phyloP scores from a whole-genome alignment of 495 filamentous ascomycete genomes.

The Aspergillus panamensis region DNA sequence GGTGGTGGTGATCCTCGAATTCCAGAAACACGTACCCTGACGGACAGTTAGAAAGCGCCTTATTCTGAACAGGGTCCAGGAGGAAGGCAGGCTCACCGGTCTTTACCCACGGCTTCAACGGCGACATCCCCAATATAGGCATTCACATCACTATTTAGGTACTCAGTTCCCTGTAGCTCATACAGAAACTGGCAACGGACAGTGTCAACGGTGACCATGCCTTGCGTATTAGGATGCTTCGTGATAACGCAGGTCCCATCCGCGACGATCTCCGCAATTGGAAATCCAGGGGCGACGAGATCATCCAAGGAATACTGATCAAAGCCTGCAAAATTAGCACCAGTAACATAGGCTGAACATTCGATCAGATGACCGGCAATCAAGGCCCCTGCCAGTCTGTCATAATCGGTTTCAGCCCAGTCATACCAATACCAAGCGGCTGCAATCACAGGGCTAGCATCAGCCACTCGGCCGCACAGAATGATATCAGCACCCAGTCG shows the following conservation, averaged over 20 bases:
- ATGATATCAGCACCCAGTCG: conserved; percentile 50
- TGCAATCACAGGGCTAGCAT: conserved; percentile 48
- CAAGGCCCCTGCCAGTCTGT: conserved; percentile 42
- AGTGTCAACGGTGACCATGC: conserved; percentile 36
- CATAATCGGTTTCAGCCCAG: conserved; percentile 38
- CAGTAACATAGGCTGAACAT: conserved; percentile 50
- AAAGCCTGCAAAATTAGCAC: conserved; percentile 53
- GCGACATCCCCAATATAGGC: conserved; percentile 41
- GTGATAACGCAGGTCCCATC: conserved; percentile 32
- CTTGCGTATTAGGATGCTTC: conserved; percentile 25
- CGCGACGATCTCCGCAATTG: conserved; percentile 36
- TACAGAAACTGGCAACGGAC: conserved; percentile 53
- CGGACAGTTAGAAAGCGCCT: conserved; percentile 7
- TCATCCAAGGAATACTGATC: conserved; percentile 27
- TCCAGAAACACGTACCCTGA: conserved; percentile 41
- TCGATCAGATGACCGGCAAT: conserved; percentile 52
- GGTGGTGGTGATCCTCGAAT: conserved; percentile 47
- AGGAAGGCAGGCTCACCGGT: conserved; percentile 21
- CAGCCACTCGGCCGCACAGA: conserved; percentile 50
- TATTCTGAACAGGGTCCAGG: neutral
- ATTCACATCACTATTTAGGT: conserved; percentile 52
- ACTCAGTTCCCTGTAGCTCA: conserved; percentile 53
- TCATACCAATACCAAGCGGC: conserved; percentile 46
- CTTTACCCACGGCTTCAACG: conserved; percentile 30
- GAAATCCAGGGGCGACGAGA: conserved; percentile 35